A percentile compares a stretch with the other conserved stretches of the same genome.
phyloP scores from a whole-genome alignment of 805 yeast species.

The Yamadazyma ubonensis region DNA sequence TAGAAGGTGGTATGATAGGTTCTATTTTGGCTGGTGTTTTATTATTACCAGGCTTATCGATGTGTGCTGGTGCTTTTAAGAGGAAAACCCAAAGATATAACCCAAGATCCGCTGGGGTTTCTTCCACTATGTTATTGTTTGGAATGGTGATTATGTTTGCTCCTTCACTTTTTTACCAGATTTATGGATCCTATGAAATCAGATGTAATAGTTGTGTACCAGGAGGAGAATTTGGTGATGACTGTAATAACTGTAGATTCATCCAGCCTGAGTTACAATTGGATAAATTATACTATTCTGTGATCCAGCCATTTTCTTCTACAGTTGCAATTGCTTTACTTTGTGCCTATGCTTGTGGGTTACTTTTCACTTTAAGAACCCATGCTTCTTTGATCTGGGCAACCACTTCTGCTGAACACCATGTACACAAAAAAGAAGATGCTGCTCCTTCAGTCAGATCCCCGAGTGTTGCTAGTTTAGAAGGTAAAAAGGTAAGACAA shows the following conservation, averaged over 20 bases:
- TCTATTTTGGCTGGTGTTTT: slow-evolving; percentile 90
- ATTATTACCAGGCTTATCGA: slow-evolving; percentile 87
- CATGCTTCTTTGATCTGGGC: slow-evolving; percentile 98
- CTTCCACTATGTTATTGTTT: slow-evolving; percentile 90
- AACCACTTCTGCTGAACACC: slow-evolving; percentile 40
- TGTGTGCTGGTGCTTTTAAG: slow-evolving; percentile 96
- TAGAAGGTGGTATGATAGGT: slow-evolving; percentile 95
- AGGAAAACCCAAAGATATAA: slow-evolving; percentile 93
- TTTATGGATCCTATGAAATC: slow-evolving; percentile 83
- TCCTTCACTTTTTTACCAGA: slow-evolving; percentile 85
- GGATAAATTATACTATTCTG: slow-evolving; percentile 60
- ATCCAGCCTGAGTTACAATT: slow-evolving; percentile 72
- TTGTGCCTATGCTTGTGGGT: slow-evolving; percentile 81
- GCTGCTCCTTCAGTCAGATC: slow-evolving; percentile 25
- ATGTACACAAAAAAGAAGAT: slow-evolving; percentile 24
- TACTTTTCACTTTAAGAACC: slow-evolving; percentile 89
- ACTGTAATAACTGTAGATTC: slow-evolving; percentile 73
- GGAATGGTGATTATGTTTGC: slow-evolving; percentile 90
- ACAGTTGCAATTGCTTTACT: slow-evolving; percentile 80
- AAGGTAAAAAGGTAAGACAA: slow-evolving; percentile 12
- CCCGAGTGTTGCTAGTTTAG: slow-evolving; percentile 37
- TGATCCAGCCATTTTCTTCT: slow-evolving; percentile 80
- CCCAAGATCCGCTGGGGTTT: slow-evolving; percentile 95
- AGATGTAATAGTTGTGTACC: slow-evolving; percentile 58
- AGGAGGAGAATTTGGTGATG: slow-evolving; percentile 21